Percentiles rank a stretch among this genome's conserved stretches.
Conservation (phyloP, 768 basidiomycete species). For the Wakefieldia striispora region DNA sequence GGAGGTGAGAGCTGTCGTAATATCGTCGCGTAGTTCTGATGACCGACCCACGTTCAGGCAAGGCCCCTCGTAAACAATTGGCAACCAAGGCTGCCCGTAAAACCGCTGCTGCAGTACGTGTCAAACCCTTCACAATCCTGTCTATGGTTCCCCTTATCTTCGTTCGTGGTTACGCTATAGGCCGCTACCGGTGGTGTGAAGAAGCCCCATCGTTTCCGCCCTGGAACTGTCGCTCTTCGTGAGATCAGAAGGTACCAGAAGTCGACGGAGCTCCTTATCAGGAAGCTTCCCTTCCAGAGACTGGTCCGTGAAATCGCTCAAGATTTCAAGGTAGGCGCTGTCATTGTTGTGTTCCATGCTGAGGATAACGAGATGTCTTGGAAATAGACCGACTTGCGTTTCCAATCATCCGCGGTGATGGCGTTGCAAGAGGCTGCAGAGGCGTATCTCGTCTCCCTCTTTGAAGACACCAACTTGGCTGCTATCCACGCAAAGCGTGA, state of each 20-base stretch:
- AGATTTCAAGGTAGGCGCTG: slow-evolving; percentile 77
- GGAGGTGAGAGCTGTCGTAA: slow-evolving; percentile 63
- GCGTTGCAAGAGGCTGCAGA: slow-evolving; percentile 93
- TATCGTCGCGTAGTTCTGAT: slow-evolving; percentile 16
- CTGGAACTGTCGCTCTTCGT: slow-evolving; percentile 98
- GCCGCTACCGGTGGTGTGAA: slow-evolving; percentile 95
- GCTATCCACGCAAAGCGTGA: slow-evolving; percentile 85
- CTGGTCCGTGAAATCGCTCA: slow-evolving; percentile 97
- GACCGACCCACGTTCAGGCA: slow-evolving; percentile 48
- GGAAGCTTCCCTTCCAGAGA: slow-evolving; percentile 99
- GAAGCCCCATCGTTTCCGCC: slow-evolving; percentile 98
- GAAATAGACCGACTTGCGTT: slow-evolving; percentile 79
- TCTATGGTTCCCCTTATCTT: slow-evolving; percentile 3
- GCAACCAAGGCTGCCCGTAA: slow-evolving; percentile 95
- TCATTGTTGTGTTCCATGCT: background rate
- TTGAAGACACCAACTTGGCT: slow-evolving; percentile 89
- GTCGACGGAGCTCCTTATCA: slow-evolving; percentile 97
- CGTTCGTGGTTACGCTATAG: slow-evolving; percentile 29
- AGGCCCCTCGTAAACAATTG: slow-evolving; percentile 91
- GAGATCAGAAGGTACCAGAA: slow-evolving; percentile 99
- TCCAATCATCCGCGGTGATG: slow-evolving; percentile 95
- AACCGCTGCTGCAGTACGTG: slow-evolving; percentile 66
- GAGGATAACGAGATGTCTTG: background rate
- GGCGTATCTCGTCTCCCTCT: slow-evolving; percentile 83
- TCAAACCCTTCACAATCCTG: slow-evolving; percentile 3